Percentiles rank a stretch among this genome's conserved stretches.
These are phyloP conservation scores for Neofusicoccum parvum DNA, from an alignment of 2,329 filamentous ascomycete species.

Conservation along the genomic window DNA sequence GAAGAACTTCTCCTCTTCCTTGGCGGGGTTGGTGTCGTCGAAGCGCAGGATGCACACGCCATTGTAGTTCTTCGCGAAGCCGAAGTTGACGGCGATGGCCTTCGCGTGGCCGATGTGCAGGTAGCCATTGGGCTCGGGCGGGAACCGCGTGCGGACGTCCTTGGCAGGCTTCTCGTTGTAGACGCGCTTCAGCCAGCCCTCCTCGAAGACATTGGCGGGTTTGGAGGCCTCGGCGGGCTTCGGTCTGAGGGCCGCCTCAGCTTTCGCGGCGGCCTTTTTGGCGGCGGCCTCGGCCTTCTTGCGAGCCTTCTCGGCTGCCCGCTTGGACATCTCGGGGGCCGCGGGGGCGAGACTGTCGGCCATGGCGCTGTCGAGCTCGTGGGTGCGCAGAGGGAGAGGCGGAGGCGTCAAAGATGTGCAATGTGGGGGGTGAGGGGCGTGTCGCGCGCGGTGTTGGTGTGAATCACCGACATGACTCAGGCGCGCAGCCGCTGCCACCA, in stretches of 20 bases:
- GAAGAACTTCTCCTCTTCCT: conserved; percentile 89
- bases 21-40: conserved; percentile 94
- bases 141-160: conserved; percentile 52
- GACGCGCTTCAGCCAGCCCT: conserved; percentile 53
- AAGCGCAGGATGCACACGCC: conserved; percentile 78
- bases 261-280: conserved; percentile 46
- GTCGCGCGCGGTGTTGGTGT: conserved; percentile 5
- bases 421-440: conserved; percentile 13
- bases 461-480: conserved; percentile 17
- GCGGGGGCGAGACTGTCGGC: conserved; percentile 7
- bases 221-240: conserved; percentile 36
- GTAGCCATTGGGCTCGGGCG: conserved; percentile 79
- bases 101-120: conserved; percentile 94
- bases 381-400: not conserved
- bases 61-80: conserved; percentile 82
- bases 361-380: conserved; percentile 1
- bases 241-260: conserved; percentile 44
- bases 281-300: conserved; percentile 51
- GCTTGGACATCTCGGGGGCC: conserved; percentile 41
- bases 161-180: conserved; percentile 53
- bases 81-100: conserved; percentile 95
- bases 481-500: not conserved
- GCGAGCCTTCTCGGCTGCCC: conserved; percentile 51
- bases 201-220: conserved; percentile 47
- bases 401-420: not conserved